Base-by-base conservation (phyloP, 768 basidiomycete genomes). In the Nidularia sp. region DNA sequence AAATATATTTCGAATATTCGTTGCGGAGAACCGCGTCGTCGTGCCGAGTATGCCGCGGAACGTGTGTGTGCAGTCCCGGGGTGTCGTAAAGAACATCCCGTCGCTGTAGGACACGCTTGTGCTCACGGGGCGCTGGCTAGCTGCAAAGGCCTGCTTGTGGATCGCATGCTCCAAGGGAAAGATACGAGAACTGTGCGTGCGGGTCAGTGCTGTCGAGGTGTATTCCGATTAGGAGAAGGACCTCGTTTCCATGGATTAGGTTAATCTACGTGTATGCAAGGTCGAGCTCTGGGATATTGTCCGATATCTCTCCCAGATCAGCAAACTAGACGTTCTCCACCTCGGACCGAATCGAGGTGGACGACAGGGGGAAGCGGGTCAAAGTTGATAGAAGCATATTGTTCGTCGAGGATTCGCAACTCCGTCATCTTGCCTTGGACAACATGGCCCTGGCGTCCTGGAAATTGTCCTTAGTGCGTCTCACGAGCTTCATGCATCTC, bases 61-160 rank as follows among this genome's bases (percentile, higher is more conserved):
- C 44, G 80, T 91, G 36, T 88, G 80, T 61, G 72, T 65, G 34
- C 74, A 77, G 55, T 92, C 89, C 89, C 75, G 86, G 41, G 60
- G 61, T 31, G 69, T 84, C 33, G 72, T 80, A 1, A 63, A 80
- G 51, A 66, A 66, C 35, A 79, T 70, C 2, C 81, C 87, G 2
- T 55, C 60, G 13, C 71, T 88, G 4, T 92, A 90, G 90, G 60
- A 66, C 22, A 79, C 70, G 0, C 76, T 92, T 25, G 69, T 81
- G 7, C 69, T 92, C 6, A 73, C 77, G 10, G 60, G 64, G 29
- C 68, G 63, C 34, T 69, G 70, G 25, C 80, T 85, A 0, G 62
- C 65, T 2, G 68, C 65, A 42, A 92, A 89, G 61, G 70, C 75
- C 6, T 72, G 72, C 45, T 49, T 73, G 13, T 90, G 88, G 88